A percentile compares a stretch with the other conserved stretches of the same genome.
Conservation (phyloP, 768 basidiomycete genomes). For the Tricholoma matsutake region DNA sequence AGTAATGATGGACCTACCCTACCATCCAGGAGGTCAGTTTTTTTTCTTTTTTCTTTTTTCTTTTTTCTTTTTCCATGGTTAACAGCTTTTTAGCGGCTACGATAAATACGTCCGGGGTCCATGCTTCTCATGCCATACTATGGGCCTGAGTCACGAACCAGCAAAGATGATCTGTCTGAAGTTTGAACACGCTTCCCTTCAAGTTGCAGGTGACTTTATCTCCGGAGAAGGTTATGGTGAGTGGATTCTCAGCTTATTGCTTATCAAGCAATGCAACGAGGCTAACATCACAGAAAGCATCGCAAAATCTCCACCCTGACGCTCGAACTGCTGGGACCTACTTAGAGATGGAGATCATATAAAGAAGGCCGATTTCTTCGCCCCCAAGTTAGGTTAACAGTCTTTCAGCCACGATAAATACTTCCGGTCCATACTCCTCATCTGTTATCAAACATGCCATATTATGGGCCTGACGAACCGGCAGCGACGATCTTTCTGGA, state of each 20-base stretch:
- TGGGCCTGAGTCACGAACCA: constrained; percentile 28
- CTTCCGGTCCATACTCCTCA: not conserved
- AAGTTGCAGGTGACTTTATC: constrained; percentile 38
- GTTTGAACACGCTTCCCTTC: constrained; percentile 31
- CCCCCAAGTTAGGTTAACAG: no score
- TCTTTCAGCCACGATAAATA: not conserved
- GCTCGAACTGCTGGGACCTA: no score
- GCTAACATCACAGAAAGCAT: not conserved
- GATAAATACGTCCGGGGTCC: not conserved
- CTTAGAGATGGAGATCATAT: no score
- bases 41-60: no score
- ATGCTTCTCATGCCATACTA: constrained; percentile 11
- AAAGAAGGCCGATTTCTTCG: no score
- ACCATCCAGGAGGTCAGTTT: no score
- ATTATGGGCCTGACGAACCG: constrained; percentile 29
- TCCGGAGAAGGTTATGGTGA: constrained; percentile 32
- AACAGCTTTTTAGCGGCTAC: no score
- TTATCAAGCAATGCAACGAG: not conserved
- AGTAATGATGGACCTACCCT: no score
- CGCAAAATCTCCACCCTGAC: no score
- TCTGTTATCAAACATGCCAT: constrained; percentile 8
- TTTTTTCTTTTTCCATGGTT: no score
- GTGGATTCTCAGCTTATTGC: not conserved
- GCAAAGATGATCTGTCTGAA: constrained; percentile 22
- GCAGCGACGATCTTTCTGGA: constrained; percentile 26